These are phyloP conservation scores for Fusarium domesticum DNA, from an alignment of 2,329 filamentous ascomycete species.

Conservation along the genomic window DNA sequence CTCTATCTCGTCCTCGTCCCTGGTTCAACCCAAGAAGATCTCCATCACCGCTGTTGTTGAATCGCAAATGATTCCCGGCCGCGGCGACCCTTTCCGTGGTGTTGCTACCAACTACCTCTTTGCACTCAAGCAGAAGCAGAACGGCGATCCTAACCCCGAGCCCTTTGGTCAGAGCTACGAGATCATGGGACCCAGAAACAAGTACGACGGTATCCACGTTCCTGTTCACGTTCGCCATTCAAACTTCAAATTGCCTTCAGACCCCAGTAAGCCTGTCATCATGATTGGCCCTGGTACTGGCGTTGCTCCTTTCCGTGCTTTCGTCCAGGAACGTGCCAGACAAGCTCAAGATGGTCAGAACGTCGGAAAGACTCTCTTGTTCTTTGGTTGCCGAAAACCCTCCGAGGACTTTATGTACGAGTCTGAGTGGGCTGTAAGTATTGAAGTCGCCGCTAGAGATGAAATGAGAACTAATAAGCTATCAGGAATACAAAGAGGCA, in stretches of 20 bases:
- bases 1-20: slow-evolving; percentile 95
- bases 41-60: slow-evolving; percentile 95
- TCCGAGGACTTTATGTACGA: slow-evolving; percentile 92
- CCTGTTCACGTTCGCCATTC: slow-evolving; percentile 96
- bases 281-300: slow-evolving; percentile 96
- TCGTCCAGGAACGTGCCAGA: slow-evolving; percentile 88
- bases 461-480: slow-evolving; percentile 31
- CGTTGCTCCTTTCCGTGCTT: slow-evolving; percentile 92
- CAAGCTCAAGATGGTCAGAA: slow-evolving; percentile 75
- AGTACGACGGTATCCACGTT: slow-evolving; percentile 92
- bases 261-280: slow-evolving; percentile 89
- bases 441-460: too few species aligned
- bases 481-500: slow-evolving; percentile 74
- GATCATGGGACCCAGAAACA: slow-evolving; percentile 86
- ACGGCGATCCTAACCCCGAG: slow-evolving; percentile 77
- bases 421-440: slow-evolving; percentile 84
- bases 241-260: slow-evolving; percentile 98
- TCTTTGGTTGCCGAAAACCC: slow-evolving; percentile 88
- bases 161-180: slow-evolving; percentile 83
- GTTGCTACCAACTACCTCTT: slow-evolving; percentile 96
- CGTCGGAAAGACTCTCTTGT: slow-evolving; percentile 84
- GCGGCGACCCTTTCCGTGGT: slow-evolving; percentile 79
- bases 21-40: slow-evolving; percentile 91
- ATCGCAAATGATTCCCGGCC: slow-evolving; percentile 71
- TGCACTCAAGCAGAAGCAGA: slow-evolving; percentile 94